phyloP scores from a whole-genome alignment of 495 filamentous ascomycete species.

The Xylaria nigripes region DNA sequence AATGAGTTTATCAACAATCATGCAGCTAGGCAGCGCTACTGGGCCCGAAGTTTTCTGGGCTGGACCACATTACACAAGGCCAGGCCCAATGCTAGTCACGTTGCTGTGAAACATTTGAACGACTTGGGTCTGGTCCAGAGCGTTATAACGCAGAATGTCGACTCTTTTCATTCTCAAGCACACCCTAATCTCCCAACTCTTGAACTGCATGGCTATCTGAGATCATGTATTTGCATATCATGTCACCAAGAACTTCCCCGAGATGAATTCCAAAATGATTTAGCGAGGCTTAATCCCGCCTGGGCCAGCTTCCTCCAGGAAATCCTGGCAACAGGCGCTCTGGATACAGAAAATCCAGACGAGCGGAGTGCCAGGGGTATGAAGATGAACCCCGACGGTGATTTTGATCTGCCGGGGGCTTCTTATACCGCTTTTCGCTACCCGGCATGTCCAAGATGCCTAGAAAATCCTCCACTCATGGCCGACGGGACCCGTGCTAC shows the following conservation, averaged over 20 bases:
- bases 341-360: conserved; percentile 66
- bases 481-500: conserved; percentile 46
- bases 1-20: conserved; percentile 77
- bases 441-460: conserved; percentile 77
- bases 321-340: conserved; percentile 61
- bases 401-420: conserved; percentile 82
- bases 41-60: conserved; percentile 89
- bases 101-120: conserved; percentile 62
- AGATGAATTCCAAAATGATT: conserved; percentile 62
- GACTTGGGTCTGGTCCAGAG: conserved; percentile 61
- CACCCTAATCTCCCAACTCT: conserved; percentile 69
- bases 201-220: conserved; percentile 86
- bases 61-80: conserved; percentile 75
- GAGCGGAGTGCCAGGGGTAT: conserved; percentile 61
- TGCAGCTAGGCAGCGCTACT: conserved; percentile 88
- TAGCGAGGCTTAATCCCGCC: conserved; percentile 71
- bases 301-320: conserved; percentile 74
- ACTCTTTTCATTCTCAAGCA: conserved; percentile 76
- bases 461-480: conserved; percentile 54
- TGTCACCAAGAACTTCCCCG: conserved; percentile 62
- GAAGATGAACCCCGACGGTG: conserved; percentile 86
- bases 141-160: conserved; percentile 93
- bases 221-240: conserved; percentile 72
- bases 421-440: conserved; percentile 88
- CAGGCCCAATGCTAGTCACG: conserved; percentile 71